phyloP scores from a whole-genome alignment of 1,284 basidiomycete species.

The Porogramme epimiltina region DNA sequence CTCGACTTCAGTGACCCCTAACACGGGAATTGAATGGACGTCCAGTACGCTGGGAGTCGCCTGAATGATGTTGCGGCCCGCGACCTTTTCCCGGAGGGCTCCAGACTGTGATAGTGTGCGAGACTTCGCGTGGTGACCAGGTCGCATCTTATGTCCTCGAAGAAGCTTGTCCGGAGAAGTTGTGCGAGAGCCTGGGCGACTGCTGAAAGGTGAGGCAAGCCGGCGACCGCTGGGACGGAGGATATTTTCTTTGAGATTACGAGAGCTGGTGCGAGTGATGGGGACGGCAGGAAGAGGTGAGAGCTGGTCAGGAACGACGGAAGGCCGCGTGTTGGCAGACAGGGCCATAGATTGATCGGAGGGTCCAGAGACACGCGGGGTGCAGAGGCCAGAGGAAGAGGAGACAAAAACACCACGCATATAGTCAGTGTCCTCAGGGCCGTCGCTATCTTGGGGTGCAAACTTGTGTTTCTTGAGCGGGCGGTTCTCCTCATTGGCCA shows the following conservation, averaged over 20 bases:
- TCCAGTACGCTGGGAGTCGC: background rate
- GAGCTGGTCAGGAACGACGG: constrained; percentile 32
- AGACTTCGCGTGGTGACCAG: constrained; percentile 30
- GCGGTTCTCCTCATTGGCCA: constrained; percentile 7
- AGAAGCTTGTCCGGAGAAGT: constrained; percentile 39
- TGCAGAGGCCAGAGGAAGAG: constrained; percentile 12
- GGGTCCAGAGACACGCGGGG: constrained; percentile 18
- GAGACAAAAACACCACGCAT: constrained; percentile 16
- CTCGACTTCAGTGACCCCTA: background rate
- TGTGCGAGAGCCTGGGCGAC: constrained; percentile 43
- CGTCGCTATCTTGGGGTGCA: constrained; percentile 3
- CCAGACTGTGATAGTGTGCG: constrained; percentile 35
- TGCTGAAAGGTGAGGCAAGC: constrained; percentile 41
- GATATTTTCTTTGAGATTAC: constrained; percentile 50
- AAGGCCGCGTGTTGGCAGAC: constrained; percentile 13
- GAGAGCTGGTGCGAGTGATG: constrained; percentile 46
- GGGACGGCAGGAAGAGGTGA: constrained; percentile 49
- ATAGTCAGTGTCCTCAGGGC: constrained; percentile 8
- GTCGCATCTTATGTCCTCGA: constrained; percentile 15
- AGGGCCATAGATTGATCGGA: constrained; percentile 20
- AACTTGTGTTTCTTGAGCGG: constrained; percentile 25
- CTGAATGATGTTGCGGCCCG: constrained; percentile 10
- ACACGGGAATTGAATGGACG: background rate
- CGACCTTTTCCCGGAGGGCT: constrained; percentile 15
- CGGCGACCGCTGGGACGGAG: constrained; percentile 19